Conservation (phyloP, 352 stramenopile species). For the Vaucheria bursata region DNA sequence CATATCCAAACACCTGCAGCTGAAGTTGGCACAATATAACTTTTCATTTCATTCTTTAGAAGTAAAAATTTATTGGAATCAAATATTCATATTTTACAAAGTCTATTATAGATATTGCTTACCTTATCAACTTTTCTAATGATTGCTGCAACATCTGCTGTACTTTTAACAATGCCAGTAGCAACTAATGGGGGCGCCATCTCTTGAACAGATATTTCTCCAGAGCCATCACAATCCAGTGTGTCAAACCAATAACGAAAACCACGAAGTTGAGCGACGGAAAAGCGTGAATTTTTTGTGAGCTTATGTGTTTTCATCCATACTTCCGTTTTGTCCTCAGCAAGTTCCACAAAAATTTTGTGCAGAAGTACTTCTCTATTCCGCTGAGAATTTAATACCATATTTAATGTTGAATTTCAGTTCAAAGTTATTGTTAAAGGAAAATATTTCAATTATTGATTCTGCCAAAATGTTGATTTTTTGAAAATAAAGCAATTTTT, state of each 20-base stretch:
- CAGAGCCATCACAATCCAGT: slow-evolving; percentile 10
- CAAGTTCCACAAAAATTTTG: not conserved
- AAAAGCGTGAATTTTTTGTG: not conserved
- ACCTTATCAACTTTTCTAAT: slow-evolving; percentile 2
- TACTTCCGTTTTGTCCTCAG: not conserved
- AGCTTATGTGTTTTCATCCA: not conserved
- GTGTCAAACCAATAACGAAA: not conserved
- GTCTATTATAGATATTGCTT: not conserved
- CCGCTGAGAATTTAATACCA: slow-evolving; percentile 1
- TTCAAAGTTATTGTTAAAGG: too few relatives aligned
- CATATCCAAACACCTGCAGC: not conserved
- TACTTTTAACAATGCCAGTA: not conserved
- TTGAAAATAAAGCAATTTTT: too few relatives aligned
- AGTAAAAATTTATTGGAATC: not conserved
- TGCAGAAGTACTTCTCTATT: not conserved
- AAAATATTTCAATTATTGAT: too few relatives aligned
- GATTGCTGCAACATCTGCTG: not conserved
- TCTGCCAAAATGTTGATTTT: too few relatives aligned
- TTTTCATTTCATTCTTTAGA: not conserved
- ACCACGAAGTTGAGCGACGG: not conserved
- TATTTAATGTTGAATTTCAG: too few relatives aligned
- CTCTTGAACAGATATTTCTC: not conserved
- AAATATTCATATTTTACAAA: not conserved
- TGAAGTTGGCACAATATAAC: not conserved
- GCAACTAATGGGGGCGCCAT: not conserved